Conservation (phyloP, 331 rosid species). For the Acacia concinna region DNA sequence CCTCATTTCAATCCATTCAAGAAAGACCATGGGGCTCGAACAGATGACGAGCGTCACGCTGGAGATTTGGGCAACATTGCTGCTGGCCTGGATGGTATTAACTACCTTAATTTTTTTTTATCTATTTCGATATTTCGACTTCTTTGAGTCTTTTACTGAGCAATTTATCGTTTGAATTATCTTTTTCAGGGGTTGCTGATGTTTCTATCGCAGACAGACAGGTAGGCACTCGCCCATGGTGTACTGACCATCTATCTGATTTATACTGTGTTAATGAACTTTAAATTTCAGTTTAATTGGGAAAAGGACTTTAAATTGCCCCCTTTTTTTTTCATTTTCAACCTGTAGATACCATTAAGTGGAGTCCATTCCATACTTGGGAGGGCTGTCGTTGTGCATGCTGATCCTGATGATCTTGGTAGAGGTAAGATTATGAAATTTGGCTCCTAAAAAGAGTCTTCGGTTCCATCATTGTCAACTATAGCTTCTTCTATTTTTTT, state of each 20-base stretch:
- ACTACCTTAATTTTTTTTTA: background rate
- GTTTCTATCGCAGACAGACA: conserved; percentile 63
- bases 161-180: background rate
- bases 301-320: background rate
- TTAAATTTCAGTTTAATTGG: background rate
- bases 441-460: background rate
- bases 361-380: conserved; percentile 87
- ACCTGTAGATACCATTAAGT: conserved; percentile 62
- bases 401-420: conserved; percentile 97
- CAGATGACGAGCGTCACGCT: conserved; percentile 75
- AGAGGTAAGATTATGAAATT: conserved; percentile 49
- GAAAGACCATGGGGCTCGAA: conserved; percentile 77
- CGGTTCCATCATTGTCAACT: conserved; percentile 1
- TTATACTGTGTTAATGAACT: background rate
- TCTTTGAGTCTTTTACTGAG: background rate
- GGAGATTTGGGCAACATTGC: conserved; percentile 90
- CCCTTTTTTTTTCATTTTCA: conserved; percentile 14
- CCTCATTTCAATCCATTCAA: conserved; percentile 87
- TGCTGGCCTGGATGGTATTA: conserved; percentile 78
- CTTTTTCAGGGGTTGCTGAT: conserved; percentile 71
- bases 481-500: background rate
- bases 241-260: conserved; percentile 10
- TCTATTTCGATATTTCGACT: conserved; percentile 10
- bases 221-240: conserved; percentile 21
- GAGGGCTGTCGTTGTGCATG: conserved; percentile 92